A percentile compares a stretch with the other conserved stretches of the same genome.
Evolutionary conservation across 1,139 yeast genomes (phyloP).

Genomic region (Scheffersomyces segobiensis): DNA sequence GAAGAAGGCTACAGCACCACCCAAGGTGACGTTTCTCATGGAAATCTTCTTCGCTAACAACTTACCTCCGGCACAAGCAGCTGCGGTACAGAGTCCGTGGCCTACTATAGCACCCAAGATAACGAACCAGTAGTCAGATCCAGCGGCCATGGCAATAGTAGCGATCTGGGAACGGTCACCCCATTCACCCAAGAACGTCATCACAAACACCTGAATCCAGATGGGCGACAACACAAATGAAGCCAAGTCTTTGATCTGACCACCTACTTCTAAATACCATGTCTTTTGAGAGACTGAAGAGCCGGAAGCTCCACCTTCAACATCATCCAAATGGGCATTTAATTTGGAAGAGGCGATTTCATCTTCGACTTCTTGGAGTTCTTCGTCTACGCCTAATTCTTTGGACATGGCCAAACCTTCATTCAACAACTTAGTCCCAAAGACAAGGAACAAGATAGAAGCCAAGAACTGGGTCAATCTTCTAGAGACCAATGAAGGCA

Average conservation of each 20-base stretch:
- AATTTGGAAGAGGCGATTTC: conserved; percentile 73
- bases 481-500: conserved; percentile 81
- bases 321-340: conserved; percentile 48
- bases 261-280: conserved; percentile 30
- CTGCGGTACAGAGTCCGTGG: conserved; percentile 84
- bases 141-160: conserved; percentile 98
- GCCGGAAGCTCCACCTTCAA: conserved; percentile 53
- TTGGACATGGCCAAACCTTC: conserved; percentile 87
- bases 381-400: conserved; percentile 87
- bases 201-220: conserved; percentile 92
- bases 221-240: conserved; percentile 75
- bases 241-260: conserved; percentile 51
- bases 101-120: conserved; percentile 89
- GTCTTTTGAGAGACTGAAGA: conserved; percentile 10
- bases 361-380: conserved; percentile 94
- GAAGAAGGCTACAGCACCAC: conserved; percentile 86
- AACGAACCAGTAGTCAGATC: conserved; percentile 87
- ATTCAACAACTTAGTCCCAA: conserved; percentile 71
- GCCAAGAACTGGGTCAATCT: conserved; percentile 81
- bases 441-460: conserved; percentile 73
- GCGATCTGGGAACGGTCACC: conserved; percentile 99
- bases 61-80: conserved; percentile 95
- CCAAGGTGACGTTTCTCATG: conserved; percentile 87
- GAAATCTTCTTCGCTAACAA: conserved; percentile 85
- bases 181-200: conserved; percentile 98